A percentile compares a stretch with the other conserved stretches of the same genome.
Evolutionary conservation across 2,329 filamentous ascomycete genomes (phyloP).

Genomic region (Cordyceps farinosa): DNA sequence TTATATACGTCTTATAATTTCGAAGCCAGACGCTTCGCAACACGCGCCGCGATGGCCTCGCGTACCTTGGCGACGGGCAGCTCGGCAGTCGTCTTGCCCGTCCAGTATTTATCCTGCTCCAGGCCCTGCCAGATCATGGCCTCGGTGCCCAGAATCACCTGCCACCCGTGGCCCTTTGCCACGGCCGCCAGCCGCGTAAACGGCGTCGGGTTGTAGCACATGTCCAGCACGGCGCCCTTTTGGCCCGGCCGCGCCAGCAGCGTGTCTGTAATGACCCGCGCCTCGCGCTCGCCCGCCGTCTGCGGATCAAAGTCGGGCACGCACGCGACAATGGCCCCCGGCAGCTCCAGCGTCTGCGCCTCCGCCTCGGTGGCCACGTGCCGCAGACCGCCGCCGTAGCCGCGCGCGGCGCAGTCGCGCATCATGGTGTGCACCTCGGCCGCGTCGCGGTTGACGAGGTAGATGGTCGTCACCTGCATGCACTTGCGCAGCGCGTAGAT

Average conservation of each 20-base stretch:
- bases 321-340: constrained; percentile 68
- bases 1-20: constrained; percentile 28
- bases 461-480: constrained; percentile 65
- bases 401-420: constrained; percentile 55
- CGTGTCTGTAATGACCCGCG: constrained; percentile 52
- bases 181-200: constrained; percentile 64
- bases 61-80: constrained; percentile 60
- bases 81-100: constrained; percentile 54
- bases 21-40: constrained; percentile 32
- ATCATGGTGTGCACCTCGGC: constrained; percentile 65
- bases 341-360: constrained; percentile 53
- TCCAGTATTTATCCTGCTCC: constrained; percentile 66
- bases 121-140: constrained; percentile 74
- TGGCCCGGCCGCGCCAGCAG: constrained; percentile 41
- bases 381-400: constrained; percentile 57
- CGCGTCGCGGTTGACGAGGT: constrained; percentile 72
- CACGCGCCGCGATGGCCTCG: constrained; percentile 42
- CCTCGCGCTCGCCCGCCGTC: constrained; percentile 58
- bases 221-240: constrained; percentile 71
- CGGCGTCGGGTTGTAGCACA: constrained; percentile 77
- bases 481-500: constrained; percentile 71
- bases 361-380: constrained; percentile 61
- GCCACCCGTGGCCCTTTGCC: constrained; percentile 61
- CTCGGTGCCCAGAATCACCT: constrained; percentile 72
- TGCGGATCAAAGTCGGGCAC: constrained; percentile 73